phyloP scores from a whole-genome alignment of 1,284 basidiomycete species.

The Baeospora myosura region DNA sequence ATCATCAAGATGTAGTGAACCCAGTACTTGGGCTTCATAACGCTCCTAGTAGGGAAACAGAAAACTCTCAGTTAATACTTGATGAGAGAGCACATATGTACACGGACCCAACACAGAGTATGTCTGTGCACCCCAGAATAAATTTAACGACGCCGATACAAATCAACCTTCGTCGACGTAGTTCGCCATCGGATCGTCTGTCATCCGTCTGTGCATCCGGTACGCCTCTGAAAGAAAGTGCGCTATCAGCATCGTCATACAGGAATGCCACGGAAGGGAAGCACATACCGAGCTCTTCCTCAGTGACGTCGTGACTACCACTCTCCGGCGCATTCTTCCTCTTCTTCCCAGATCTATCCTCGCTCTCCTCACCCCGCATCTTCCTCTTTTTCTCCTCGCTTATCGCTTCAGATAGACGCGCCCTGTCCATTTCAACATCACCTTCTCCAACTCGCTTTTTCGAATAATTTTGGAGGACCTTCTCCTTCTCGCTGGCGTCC shows the following conservation, averaged over 20 bases:
- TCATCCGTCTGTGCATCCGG: conserved; percentile 61
- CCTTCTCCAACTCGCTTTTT: conserved; percentile 72
- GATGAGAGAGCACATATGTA: no score
- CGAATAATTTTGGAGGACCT: conserved; percentile 53
- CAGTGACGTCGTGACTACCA: conserved; percentile 71
- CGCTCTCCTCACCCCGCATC: conserved; percentile 46
- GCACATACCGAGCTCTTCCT: conserved; percentile 82
- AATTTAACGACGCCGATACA: no score
- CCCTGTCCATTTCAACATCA: conserved; percentile 65
- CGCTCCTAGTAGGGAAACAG: no score
- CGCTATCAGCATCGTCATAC: conserved; percentile 13
- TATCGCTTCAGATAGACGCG: conserved; percentile 61
- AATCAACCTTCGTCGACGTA: conserved; percentile 53
- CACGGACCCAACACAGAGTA: no score
- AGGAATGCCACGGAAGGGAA: conserved; percentile 5
- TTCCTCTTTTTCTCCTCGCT: conserved; percentile 79
- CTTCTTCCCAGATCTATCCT: conserved; percentile 55
- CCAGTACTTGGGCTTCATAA: no score
- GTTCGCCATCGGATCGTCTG: conserved; percentile 86
- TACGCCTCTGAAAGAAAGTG: conserved; percentile 69
- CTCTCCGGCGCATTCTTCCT: conserved; percentile 39
- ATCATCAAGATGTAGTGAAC: no score
- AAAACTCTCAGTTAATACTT: no score
- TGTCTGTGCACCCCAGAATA: no score
- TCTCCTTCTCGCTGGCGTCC: conserved; percentile 26